These are phyloP conservation scores for Apophysomyces sp. DNA, from an alignment of 371 early-diverging fungal genomes.

Conservation along the genomic window DNA sequence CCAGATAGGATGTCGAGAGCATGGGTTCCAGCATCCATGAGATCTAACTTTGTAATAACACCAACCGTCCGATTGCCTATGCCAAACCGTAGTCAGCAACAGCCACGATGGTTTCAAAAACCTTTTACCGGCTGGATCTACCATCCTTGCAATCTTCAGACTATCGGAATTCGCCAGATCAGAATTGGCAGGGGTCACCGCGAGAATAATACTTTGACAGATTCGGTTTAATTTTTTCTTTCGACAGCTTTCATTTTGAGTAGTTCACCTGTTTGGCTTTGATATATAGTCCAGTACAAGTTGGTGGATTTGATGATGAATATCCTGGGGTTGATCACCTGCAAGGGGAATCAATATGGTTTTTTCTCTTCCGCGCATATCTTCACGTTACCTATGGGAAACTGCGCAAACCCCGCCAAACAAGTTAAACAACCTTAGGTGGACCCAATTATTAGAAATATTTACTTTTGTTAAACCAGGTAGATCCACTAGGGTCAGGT, in stretches of 20 bases:
- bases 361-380: neutral
- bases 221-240: constrained; percentile 8
- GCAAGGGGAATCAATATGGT: constrained; percentile 13
- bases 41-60: constrained; percentile 90
- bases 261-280: constrained; percentile 75
- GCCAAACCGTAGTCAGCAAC: constrained; percentile 8
- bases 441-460: neutral
- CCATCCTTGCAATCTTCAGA: constrained; percentile 86
- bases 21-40: constrained; percentile 94
- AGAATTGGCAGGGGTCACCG: constrained; percentile 89
- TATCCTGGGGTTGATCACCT: constrained; percentile 88
- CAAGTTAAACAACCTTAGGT: neutral
- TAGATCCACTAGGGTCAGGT: constrained; percentile 90
- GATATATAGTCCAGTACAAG: constrained; percentile 84
- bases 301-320: constrained; percentile 83
- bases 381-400: constrained; percentile 8
- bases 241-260: neutral
- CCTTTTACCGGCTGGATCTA: constrained; percentile 86
- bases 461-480: constrained; percentile 89
- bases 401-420: too few relatives aligned
- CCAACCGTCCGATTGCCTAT: constrained; percentile 78
- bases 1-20: constrained; percentile 85
- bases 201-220: constrained; percentile 80
- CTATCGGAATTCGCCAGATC: constrained; percentile 95
- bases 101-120: neutral